Conservation (phyloP, 164 flowering plant genomes). For the Vitis amurensis region DNA sequence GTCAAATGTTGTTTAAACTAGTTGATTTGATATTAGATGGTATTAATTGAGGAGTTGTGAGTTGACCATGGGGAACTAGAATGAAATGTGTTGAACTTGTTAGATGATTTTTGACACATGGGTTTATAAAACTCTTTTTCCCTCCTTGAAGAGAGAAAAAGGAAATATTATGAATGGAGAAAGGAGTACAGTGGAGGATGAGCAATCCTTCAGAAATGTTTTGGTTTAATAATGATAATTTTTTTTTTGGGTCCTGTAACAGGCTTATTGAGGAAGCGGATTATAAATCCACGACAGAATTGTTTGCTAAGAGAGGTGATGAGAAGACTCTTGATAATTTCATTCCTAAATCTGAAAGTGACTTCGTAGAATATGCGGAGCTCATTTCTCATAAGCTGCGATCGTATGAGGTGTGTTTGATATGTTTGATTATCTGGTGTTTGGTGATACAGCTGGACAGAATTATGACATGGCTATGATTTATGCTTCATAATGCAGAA, state of each 20-base stretch:
- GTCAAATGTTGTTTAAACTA: too few species aligned
- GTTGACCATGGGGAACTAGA: too few species aligned
- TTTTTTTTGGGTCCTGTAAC: constrained; percentile 2
- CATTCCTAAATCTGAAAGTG: constrained; percentile 89
- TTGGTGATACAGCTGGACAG: background rate
- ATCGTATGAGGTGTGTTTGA: constrained; percentile 64
- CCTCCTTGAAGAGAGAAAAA: too few species aligned
- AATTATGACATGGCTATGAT: background rate
- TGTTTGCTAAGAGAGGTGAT: constrained; percentile 67
- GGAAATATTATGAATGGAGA: too few species aligned
- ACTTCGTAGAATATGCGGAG: constrained; percentile 89
- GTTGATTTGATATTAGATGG: too few species aligned
- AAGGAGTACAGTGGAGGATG: too few species aligned
- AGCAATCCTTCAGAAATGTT: background rate
- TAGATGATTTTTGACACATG: background rate
- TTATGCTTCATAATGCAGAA: constrained; percentile 49
- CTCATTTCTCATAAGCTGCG: constrained; percentile 75
- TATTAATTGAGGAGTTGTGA: too few species aligned
- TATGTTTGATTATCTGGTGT: background rate
- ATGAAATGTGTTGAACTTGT: too few species aligned
- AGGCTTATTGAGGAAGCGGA: constrained; percentile 98
- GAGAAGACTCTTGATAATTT: constrained; percentile 79
- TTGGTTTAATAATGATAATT: too few species aligned
- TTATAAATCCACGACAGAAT: constrained; percentile 71
- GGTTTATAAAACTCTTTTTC: too few species aligned